These are phyloP conservation scores for Aspergillus fijiensis DNA, from an alignment of 2,329 filamentous ascomycete genomes.

Conservation along the genomic window DNA sequence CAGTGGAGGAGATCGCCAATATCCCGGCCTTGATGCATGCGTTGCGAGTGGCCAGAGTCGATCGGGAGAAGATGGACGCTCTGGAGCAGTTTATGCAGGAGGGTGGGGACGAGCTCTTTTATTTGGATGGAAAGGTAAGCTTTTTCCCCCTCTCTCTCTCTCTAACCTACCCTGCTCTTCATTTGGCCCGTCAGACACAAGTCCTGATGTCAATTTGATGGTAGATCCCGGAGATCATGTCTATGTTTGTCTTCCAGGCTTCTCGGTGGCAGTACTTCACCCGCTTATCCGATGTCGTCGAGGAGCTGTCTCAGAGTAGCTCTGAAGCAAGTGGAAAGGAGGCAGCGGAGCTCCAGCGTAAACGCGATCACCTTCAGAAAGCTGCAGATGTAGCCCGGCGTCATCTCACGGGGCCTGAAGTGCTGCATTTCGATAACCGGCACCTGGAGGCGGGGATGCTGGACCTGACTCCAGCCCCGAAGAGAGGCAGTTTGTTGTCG, in stretches of 20 bases:
- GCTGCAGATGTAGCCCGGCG: constrained; percentile 75
- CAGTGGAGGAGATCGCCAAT: constrained; percentile 58
- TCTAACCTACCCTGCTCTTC: not conserved
- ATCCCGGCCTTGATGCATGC: constrained; percentile 67
- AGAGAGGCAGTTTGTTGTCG: constrained; percentile 26
- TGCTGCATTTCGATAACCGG: constrained; percentile 71
- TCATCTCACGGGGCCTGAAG: constrained; percentile 77
- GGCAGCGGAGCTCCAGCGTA: constrained; percentile 45
- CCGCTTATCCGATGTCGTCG: constrained; percentile 65
- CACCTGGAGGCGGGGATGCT: constrained; percentile 23
- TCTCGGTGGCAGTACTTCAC: constrained; percentile 75
- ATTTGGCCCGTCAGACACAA: not conserved
- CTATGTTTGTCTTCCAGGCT: constrained; percentile 82
- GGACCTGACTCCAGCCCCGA: constrained; percentile 29
- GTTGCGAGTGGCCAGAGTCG: constrained; percentile 71
- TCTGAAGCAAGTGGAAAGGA: constrained; percentile 43
- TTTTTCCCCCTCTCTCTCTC: not conserved
- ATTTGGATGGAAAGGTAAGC: constrained; percentile 63
- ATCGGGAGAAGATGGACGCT: constrained; percentile 85
- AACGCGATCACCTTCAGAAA: constrained; percentile 67
- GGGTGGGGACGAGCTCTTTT: constrained; percentile 71
- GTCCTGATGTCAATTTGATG: not conserved
- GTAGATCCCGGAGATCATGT: constrained; percentile 81
- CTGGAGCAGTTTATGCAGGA: constrained; percentile 79
- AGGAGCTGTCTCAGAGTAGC: constrained; percentile 51